These are phyloP conservation scores for Sclerotinia trifoliorum DNA, from an alignment of 2,329 filamentous ascomycete species.

Conservation along the genomic window DNA sequence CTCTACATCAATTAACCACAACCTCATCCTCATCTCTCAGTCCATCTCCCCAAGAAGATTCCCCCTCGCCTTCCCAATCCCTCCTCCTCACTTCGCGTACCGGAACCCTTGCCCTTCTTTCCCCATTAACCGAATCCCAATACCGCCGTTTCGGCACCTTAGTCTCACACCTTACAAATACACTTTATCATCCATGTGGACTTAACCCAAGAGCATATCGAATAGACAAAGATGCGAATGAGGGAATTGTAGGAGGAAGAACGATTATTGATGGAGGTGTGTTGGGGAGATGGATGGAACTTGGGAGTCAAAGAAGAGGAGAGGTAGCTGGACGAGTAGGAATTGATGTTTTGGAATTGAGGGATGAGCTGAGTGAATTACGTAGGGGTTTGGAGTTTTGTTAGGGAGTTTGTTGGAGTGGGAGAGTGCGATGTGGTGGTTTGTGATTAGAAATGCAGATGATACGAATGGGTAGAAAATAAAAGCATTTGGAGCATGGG, in stretches of 20 bases:
- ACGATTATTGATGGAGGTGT: conserved; percentile 71
- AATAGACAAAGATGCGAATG: conserved; percentile 53
- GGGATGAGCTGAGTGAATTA: conserved; percentile 65
- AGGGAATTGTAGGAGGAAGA: conserved; percentile 45
- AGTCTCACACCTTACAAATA: conserved; percentile 73
- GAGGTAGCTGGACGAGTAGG: conserved; percentile 77
- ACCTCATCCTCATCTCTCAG: conserved; percentile 40
- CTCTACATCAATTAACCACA: conserved; percentile 48
- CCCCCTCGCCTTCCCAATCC: conserved; percentile 43
- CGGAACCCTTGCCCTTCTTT: conserved; percentile 74
- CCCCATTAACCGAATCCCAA: conserved; percentile 71
- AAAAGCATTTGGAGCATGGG: not conserved
- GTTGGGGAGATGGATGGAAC: conserved; percentile 70
- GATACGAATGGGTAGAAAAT: not conserved
- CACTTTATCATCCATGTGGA: conserved; percentile 72
- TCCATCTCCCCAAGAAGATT: conserved; percentile 31
- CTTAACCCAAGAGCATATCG: conserved; percentile 83
- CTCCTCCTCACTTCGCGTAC: conserved; percentile 73
- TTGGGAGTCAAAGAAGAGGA: conserved; percentile 66
- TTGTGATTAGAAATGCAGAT: not conserved
- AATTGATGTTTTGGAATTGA: conserved; percentile 62
- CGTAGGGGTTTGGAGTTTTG: conserved; percentile 42
- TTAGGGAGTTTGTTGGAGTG: not conserved
- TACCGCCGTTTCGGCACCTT: conserved; percentile 84
- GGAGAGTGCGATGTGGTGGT: not conserved